Base-by-base conservation (phyloP, 2,329 filamentous ascomycete genomes). In the Sarocladiaceae sp. region DNA sequence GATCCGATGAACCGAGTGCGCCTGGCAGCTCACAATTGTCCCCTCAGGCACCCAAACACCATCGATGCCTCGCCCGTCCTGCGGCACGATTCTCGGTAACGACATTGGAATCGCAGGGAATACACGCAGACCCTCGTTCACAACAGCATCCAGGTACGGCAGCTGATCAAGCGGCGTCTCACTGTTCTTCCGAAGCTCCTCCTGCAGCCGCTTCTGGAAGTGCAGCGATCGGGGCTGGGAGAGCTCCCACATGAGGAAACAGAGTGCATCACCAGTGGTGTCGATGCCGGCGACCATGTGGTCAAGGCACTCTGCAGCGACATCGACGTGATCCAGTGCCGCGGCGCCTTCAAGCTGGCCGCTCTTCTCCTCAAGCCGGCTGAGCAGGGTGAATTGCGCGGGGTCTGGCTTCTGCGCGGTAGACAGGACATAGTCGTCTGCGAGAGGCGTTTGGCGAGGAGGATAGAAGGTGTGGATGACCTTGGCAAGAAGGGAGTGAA, bases 241-340 rank as follows among this genome's bases (percentile, higher is more conserved):
- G 2, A 87, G 67, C 56, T 85, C 75, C 73, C 81, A 82, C 76
- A 87, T 82, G 11, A 86, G 66, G 55, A 85, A 85, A 54, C 80
- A 85, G 0, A 86, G 65, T 0, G 72, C 80, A 51, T 86, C 82
- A 13, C 82, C 81, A 0, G 82, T 85, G 1, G 83, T 86, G 53
- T 86, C 82, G 48, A 86, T 84, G 0, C 82, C 83, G 0, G 82
- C 82, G 0, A 76, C 79, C 76, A 86, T 80, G 58, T 86, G 82
- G 52, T 86, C 82, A 46, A 83, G 73, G 53, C 79, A 83, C 59
- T 87, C 83, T 16, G 82, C 81, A 0, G 80, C 80, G 50, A 78
- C 72, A 52, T 81, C 73, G 3, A 76, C 61, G 3, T 65, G 58
- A 26, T 74, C 68, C 26, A 83, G 66, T 3, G 65, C 59, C 4